Percentiles rank a stretch among this genome's conserved stretches.
These are phyloP conservation scores for Raphanus raphanistrum DNA, from an alignment of 345 rosid genomes.

Conservation along the genomic window DNA sequence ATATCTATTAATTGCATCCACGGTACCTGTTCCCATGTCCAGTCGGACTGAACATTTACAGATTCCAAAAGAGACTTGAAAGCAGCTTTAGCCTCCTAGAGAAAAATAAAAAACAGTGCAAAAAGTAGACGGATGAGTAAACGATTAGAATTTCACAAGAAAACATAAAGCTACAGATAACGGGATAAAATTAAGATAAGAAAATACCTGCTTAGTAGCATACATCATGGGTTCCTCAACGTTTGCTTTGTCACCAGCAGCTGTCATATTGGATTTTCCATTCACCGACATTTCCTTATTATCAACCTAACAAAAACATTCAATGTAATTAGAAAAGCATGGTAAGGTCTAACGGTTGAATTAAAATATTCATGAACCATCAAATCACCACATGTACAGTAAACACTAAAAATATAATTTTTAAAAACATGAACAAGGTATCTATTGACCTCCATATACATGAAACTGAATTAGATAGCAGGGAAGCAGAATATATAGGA, in stretches of 20 bases:
- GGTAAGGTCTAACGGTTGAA: not conserved
- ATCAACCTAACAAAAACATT: conserved; percentile 52
- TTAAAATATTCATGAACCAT: conserved; percentile 7
- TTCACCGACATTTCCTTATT: conserved; percentile 53
- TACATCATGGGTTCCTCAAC: conserved; percentile 80
- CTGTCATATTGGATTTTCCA: conserved; percentile 55
- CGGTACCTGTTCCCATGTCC: conserved; percentile 99
- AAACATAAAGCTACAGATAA: conserved; percentile 8
- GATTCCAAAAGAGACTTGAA: conserved; percentile 92
- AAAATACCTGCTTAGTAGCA: conserved; percentile 77
- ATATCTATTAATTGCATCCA: not conserved
- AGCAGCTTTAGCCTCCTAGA: conserved; percentile 95
- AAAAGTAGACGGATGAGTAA: not conserved
- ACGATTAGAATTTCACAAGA: conserved; percentile 5
- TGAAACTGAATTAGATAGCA: conserved; percentile 21
- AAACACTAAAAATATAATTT: not conserved
- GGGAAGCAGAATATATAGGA: not conserved
- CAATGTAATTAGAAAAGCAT: conserved; percentile 12
- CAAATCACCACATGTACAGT: conserved; percentile 4
- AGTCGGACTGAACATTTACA: conserved; percentile 82
- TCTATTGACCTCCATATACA: not conserved
- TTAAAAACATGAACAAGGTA: not conserved
- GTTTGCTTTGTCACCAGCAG: conserved; percentile 61
- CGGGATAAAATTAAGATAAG: conserved; percentile 6
- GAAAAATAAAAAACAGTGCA: conserved; percentile 13